Evolutionary conservation across 1,284 basidiomycete species (phyloP).

Genomic region (Pholiota adiposa): DNA sequence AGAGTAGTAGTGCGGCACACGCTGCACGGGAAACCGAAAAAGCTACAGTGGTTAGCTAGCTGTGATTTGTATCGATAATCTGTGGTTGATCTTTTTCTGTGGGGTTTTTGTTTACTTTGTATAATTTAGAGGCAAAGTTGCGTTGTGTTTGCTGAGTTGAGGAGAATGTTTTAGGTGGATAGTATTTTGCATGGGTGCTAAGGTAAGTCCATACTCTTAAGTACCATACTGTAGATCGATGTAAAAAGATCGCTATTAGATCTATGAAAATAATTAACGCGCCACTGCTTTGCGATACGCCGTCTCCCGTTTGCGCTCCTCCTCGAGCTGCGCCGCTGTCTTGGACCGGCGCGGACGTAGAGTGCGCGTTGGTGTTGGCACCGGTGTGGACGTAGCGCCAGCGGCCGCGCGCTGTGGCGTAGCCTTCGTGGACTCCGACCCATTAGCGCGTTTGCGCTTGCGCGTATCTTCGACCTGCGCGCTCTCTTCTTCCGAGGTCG

Average conservation of each 20-base stretch:
- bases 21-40: neutral
- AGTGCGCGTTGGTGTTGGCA: conserved; percentile 44
- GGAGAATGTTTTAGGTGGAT: too few species aligned
- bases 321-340: conserved; percentile 45
- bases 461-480: neutral
- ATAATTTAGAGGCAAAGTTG: too few species aligned
- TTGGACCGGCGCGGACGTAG: conserved; percentile 41
- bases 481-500: neutral
- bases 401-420: too few species aligned
- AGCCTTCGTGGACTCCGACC: too few species aligned
- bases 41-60: neutral
- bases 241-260: conserved; percentile 13
- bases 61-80: too few species aligned
- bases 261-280: conserved; percentile 12
- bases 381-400: neutral
- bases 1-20: neutral
- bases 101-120: too few species aligned
- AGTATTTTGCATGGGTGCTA: too few species aligned
- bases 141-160: too few species aligned
- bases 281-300: conserved; percentile 46
- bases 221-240: too few species aligned
- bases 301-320: conserved; percentile 52
- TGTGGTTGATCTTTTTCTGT: too few species aligned
- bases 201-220: too few species aligned
- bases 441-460: conserved; percentile 6